Conservation (phyloP, 1,139 yeast species). For the Candida smagusa region DNA sequence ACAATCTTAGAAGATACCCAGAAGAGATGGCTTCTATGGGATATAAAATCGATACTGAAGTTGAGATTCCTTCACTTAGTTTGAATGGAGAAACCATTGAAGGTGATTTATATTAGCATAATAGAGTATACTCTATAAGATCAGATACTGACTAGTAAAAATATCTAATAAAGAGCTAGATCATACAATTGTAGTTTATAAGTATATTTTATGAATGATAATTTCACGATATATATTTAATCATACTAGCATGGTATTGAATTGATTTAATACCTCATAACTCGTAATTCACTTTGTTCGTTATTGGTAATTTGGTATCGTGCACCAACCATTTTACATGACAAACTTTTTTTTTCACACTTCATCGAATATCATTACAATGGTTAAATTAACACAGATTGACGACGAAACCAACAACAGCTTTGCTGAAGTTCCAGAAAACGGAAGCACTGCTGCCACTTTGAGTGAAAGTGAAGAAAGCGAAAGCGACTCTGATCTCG, state of each 20-base stretch:
- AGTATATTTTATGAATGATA: background rate
- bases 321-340: conserved; percentile 2
- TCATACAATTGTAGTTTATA: background rate
- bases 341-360: conserved; percentile 5
- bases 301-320: background rate
- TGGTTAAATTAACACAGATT: conserved; percentile 76
- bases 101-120: conserved; percentile 6
- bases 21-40: conserved; percentile 54
- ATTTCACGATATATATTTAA: too few species aligned
- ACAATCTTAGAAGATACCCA: conserved; percentile 61
- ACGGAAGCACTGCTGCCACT: conserved; percentile 12
- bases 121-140: background rate
- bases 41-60: conserved; percentile 33
- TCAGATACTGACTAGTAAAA: background rate
- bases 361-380: conserved; percentile 18
- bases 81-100: conserved; percentile 15
- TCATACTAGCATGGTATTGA: too few species aligned
- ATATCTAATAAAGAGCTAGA: background rate
- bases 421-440: conserved; percentile 19
- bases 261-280: too few species aligned
- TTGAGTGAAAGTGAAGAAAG: conserved; percentile 23
- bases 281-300: too few species aligned
- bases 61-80: conserved; percentile 20
- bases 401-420: conserved; percentile 51
- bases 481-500: conserved; percentile 57